A percentile compares a stretch with the other conserved stretches of the same genome.
Conservation (phyloP, 257 asterid species). For the Phtheirospermum japonicum region DNA sequence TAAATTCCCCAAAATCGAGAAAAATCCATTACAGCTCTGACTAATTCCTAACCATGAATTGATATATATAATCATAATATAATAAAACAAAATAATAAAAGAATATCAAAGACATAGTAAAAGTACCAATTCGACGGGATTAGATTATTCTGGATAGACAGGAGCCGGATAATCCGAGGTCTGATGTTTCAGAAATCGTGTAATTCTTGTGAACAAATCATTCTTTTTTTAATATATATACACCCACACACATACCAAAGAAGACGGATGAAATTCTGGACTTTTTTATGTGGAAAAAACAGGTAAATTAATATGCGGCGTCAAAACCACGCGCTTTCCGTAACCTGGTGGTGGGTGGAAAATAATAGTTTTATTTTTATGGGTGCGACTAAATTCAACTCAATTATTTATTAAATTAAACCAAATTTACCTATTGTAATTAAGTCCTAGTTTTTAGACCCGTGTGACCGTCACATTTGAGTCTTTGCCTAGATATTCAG, state of each 20-base stretch:
- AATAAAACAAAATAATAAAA: not conserved
- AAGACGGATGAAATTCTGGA: not conserved
- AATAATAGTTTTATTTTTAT: not conserved
- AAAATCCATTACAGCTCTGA: slow-evolving; percentile 28
- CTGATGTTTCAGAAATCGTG: slow-evolving; percentile 29
- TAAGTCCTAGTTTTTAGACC: too few species aligned
- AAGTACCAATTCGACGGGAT: slow-evolving; percentile 30
- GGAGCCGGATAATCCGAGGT: slow-evolving; percentile 47
- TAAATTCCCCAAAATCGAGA: slow-evolving; percentile 20
- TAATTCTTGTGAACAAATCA: slow-evolving; percentile 10
- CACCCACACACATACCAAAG: not conserved
- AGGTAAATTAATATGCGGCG: slow-evolving; percentile 23
- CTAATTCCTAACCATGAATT: slow-evolving; percentile 18
- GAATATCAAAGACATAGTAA: slow-evolving; percentile 8
- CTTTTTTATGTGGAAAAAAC: slow-evolving; percentile 3
- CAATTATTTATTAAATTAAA: too few species aligned
- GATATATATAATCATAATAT: not conserved
- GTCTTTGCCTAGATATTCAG: too few species aligned
- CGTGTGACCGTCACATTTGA: too few species aligned
- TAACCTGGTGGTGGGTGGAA: slow-evolving; percentile 30
- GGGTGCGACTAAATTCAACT: too few species aligned
- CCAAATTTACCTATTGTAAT: too few species aligned
- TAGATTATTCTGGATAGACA: slow-evolving; percentile 34
- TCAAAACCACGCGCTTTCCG: slow-evolving; percentile 24
- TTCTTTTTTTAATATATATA: not conserved